phyloP scores from a whole-genome alignment of 78 protist genomes.

The Creolimax fragrantissima region DNA sequence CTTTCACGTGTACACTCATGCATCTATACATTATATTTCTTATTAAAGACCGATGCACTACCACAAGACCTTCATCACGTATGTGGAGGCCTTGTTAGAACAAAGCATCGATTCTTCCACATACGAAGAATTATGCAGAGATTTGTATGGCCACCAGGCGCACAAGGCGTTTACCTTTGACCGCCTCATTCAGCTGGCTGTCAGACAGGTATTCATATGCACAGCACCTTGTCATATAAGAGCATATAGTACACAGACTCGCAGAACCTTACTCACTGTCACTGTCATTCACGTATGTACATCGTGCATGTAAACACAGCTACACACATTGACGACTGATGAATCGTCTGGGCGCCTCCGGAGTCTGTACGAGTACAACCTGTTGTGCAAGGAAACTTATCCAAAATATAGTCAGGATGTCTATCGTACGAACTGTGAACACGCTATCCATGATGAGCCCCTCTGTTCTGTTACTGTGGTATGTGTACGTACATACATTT shows the following conservation, averaged over 20 bases:
- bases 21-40: neutral
- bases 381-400: neutral
- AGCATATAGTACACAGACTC: no score
- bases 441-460: neutral
- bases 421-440: neutral
- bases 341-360: neutral
- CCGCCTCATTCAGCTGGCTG: neutral
- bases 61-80: neutral
- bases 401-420: neutral
- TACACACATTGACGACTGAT: neutral
- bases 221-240: neutral
- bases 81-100: neutral
- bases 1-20: neutral
- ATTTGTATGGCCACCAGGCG: neutral
- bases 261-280: no score
- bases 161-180: neutral
- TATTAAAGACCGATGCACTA: neutral
- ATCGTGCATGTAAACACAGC: neutral
- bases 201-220: neutral
- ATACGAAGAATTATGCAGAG: neutral
- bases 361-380: neutral
- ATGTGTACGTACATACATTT: neutral
- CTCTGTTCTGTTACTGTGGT: neutral
- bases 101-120: neutral
- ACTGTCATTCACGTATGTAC: no score